Evolutionary conservation across 257 asterid species (phyloP).

Genomic region (Solanum clarkiae): DNA sequence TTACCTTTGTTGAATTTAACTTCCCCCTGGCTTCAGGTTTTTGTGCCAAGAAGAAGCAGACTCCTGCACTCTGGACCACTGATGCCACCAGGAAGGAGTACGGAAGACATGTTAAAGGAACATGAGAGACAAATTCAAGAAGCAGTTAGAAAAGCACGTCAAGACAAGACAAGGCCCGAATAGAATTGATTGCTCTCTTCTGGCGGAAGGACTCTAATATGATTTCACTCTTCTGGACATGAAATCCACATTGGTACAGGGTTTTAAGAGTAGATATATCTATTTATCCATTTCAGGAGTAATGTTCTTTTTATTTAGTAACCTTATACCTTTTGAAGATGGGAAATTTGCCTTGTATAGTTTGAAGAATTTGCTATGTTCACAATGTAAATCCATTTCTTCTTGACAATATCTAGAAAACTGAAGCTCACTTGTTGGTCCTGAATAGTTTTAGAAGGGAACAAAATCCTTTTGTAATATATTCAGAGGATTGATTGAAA

Average conservation of each 20-base stretch:
- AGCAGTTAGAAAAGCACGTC: slow-evolving; percentile 55
- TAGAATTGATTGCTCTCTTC: not conserved
- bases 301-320: not conserved
- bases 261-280: not conserved
- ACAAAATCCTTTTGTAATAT: not conserved
- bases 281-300: not conserved
- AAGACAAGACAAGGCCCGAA: slow-evolving; percentile 18
- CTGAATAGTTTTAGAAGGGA: not conserved
- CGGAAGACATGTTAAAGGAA: slow-evolving; percentile 69
- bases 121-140: slow-evolving; percentile 63
- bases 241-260: not conserved
- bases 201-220: not conserved
- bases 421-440: not conserved
- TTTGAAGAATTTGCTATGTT: not conserved
- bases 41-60: slow-evolving; percentile 33
- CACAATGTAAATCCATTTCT: not conserved
- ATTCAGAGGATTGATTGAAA: not conserved
- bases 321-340: not conserved
- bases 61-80: slow-evolving; percentile 57
- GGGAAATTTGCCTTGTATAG: not conserved
- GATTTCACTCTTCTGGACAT: not conserved
- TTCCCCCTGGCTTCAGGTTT: slow-evolving; percentile 22
- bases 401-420: not conserved
- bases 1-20: not conserved
- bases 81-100: slow-evolving; percentile 54